Evolutionary conservation across 306 rosid genomes (phyloP).

Genomic region (Chamaecrista fasciculata): DNA sequence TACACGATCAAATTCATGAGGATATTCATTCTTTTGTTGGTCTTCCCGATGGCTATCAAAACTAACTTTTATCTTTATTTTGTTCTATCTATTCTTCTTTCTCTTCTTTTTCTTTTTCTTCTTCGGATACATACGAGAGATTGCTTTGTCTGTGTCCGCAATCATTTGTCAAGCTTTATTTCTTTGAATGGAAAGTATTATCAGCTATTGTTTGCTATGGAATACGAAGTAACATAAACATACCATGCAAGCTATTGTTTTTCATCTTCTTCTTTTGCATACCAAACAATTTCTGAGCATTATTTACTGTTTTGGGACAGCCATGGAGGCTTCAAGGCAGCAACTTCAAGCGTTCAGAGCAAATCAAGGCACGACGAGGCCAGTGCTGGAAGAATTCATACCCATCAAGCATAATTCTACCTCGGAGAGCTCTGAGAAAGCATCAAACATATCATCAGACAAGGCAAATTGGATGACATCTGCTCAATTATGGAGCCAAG

Average conservation of each 20-base stretch:
- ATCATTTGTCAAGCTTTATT: conserved; percentile 21
- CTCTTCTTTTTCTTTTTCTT: conserved; percentile 39
- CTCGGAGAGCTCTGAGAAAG: conserved; percentile 58
- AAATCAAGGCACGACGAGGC: conserved; percentile 60
- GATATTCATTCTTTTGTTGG: conserved; percentile 23
- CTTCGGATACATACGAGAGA: conserved; percentile 32
- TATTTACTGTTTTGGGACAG: conserved; percentile 38
- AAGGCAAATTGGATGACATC: conserved; percentile 98
- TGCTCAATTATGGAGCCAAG: conserved; percentile 97
- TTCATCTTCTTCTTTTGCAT: neutral
- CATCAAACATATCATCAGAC: conserved; percentile 56
- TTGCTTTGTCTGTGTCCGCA: conserved; percentile 19
- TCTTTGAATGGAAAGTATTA: conserved; percentile 27
- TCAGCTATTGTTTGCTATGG: neutral
- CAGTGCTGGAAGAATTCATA: conserved; percentile 90
- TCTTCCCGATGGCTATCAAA: conserved; percentile 5
- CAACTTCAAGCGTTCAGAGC: conserved; percentile 63
- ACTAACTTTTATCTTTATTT: conserved; percentile 34
- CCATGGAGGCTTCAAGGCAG: conserved; percentile 84
- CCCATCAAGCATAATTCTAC: conserved; percentile 69
- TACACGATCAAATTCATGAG: conserved; percentile 3
- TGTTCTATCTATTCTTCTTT: conserved; percentile 21
- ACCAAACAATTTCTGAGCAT: neutral
- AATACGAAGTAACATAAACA: neutral
- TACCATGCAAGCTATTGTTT: conserved; percentile 4